A percentile compares a stretch with the other conserved stretches of the same genome.
phyloP scores from a whole-genome alignment of 169 alveolate species.

The Blepharisma undulans region DNA sequence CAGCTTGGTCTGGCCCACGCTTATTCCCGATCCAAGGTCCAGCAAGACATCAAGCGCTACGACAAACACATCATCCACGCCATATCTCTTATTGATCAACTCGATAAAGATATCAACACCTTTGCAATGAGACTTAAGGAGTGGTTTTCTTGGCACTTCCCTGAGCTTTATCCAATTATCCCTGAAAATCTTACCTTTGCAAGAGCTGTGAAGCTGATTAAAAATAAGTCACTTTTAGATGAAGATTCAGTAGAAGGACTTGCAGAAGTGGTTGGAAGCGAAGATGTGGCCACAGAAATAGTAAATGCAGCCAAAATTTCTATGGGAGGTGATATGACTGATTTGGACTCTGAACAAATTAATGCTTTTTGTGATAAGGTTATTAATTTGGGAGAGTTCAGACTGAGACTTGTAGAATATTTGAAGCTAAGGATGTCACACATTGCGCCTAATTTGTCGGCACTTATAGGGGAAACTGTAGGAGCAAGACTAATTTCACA shows the following conservation, averaged over 20 bases:
- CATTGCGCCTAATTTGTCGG: slow-evolving; percentile 99
- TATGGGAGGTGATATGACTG: slow-evolving; percentile 99
- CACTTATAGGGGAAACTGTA: slow-evolving; percentile 97
- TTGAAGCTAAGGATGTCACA: slow-evolving; percentile 97
- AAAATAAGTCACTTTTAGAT: slow-evolving; percentile 89
- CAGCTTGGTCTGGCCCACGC: slow-evolving; percentile 87
- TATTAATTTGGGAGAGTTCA: slow-evolving; percentile 94
- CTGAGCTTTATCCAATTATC: slow-evolving; percentile 96
- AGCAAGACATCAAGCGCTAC: slow-evolving; percentile 94
- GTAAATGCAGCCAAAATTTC: slow-evolving; percentile 98
- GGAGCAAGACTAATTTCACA: slow-evolving; percentile 99
- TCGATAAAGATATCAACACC: slow-evolving; percentile 97
- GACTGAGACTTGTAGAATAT: slow-evolving; percentile 93
- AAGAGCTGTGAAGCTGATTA: slow-evolving; percentile 88
- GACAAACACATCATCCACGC: slow-evolving; percentile 97
- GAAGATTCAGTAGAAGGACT: slow-evolving; percentile 80
- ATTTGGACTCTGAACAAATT: slow-evolving; percentile 93
- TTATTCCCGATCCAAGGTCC: slow-evolving; percentile 92
- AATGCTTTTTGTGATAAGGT: slow-evolving; percentile 94
- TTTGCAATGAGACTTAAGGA: slow-evolving; percentile 98
- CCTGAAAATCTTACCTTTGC: slow-evolving; percentile 94
- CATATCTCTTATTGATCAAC: slow-evolving; percentile 93
- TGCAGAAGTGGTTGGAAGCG: slow-evolving; percentile 83
- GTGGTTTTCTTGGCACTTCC: slow-evolving; percentile 99
- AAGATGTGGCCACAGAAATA: slow-evolving; percentile 95